These are phyloP conservation scores for Flaveria sonorensis DNA, from an alignment of 129 eudicot species.

Conservation along the genomic window DNA sequence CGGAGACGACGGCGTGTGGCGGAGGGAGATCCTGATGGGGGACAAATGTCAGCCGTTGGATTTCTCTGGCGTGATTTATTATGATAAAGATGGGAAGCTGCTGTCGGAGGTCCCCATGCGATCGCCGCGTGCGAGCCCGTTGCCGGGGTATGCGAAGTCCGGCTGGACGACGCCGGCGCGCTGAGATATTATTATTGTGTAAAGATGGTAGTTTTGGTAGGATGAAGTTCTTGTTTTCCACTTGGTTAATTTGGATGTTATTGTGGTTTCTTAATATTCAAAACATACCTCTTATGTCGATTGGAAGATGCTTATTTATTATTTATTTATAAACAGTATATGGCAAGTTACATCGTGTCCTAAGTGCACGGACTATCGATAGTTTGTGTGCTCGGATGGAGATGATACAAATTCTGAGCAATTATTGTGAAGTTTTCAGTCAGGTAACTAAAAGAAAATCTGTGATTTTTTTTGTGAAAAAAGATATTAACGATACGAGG, in stretches of 20 bases:
- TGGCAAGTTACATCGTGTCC: no score
- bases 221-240: background rate
- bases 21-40: conserved; percentile 39
- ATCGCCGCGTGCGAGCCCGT: conserved; percentile 43
- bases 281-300: background rate
- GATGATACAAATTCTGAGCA: no score
- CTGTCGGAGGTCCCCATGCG: conserved; percentile 39
- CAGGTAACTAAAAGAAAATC: no score
- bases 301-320: no score
- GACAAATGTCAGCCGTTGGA: conserved; percentile 40
- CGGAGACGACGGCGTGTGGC: conserved; percentile 41
- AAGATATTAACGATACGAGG: no score
- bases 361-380: no score
- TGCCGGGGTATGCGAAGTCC: conserved; percentile 4
- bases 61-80: conserved; percentile 38
- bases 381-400: no score
- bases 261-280: background rate
- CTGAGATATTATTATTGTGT: no score
- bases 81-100: conserved; percentile 31
- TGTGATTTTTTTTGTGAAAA: no score
- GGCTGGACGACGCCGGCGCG: no score
- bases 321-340: no score
- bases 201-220: background rate
- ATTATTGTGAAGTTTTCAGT: no score
- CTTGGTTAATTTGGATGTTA: background rate